Base-by-base conservation (phyloP, 2,329 filamentous ascomycete species). In the Xylaria sp. region DNA sequence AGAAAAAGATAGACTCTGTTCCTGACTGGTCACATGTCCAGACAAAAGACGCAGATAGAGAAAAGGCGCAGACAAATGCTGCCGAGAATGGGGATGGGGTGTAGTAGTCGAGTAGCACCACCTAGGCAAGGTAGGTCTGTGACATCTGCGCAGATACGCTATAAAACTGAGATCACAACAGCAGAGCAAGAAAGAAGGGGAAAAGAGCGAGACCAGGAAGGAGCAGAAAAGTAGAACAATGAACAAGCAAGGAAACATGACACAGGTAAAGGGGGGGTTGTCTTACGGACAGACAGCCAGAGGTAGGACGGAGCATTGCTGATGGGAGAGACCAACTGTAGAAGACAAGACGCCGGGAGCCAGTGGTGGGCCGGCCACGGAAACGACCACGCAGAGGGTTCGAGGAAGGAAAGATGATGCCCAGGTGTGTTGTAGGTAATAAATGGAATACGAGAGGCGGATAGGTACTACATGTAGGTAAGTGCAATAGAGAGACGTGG, bases 1-100 rank as follows among this genome's bases (percentile, higher is more conserved):
- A 66, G 46, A 48, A 51, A 51, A 15, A 31, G 44, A 20, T 9
- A 23, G 50, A 37, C 50, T 39, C 20, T 34, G 31, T 51, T 60
- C 20, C 46, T 41, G 50, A n/a, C 23, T 9, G 46, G 61, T 41
- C n/a, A 39, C 23, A 52, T 55, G 12, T 46, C 25, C 39, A 56
- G n/a, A 41, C 39, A 44, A 15, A 57, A 68, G 52, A 65, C 51
- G 51, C 67, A 44, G 44, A 64, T 48, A 46, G 13, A 62, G 28
- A 15, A 54, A 58, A 46, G 46, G 48, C 48, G 50, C n/a, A 51
- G 46, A 65, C 23, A 51, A 13, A 48, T 46, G 46, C 20, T 39
- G n/a, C 41, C 58, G 8, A 41, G 44, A 46, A 51, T 28, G 34
- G 41, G 7, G 20, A 18, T 12, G 18, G 20, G 15, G 28, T 6